Evolutionary conservation across 257 asterid species (phyloP).

Genomic region (Scutellaria barbata): DNA sequence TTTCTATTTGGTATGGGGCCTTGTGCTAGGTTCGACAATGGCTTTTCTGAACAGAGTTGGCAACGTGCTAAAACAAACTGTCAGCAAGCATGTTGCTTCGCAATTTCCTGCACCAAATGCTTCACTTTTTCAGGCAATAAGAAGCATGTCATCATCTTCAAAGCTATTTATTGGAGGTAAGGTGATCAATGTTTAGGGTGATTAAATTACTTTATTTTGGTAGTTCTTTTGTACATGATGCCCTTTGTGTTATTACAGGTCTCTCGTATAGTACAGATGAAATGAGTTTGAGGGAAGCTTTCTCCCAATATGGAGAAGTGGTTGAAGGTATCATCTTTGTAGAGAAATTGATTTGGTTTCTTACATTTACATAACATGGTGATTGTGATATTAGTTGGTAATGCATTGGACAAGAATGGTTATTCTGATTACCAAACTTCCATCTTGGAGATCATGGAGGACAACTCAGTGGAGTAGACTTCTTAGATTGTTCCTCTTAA

Average conservation of each 20-base stretch:
- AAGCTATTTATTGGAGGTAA: conserved; percentile 92
- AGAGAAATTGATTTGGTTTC: not conserved
- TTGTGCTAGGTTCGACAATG: conserved; percentile 55
- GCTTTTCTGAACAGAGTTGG: conserved; percentile 78
- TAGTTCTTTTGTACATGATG: not conserved
- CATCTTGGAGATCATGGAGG: not conserved
- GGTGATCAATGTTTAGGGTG: not conserved
- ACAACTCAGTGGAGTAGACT: not conserved
- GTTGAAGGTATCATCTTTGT: conserved; percentile 58
- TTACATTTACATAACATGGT: not conserved
- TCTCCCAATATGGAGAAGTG: conserved; percentile 77
- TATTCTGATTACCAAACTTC: conserved; percentile 3
- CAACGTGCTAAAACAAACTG: conserved; percentile 55
- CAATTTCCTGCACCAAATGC: conserved; percentile 54
- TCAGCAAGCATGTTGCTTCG: conserved; percentile 48
- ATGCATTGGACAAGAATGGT: not conserved
- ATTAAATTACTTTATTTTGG: not conserved
- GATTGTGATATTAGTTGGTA: conserved; percentile 1
- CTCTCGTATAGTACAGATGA: conserved; percentile 78
- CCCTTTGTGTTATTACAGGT: conserved; percentile 50
- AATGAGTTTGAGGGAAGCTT: conserved; percentile 65
- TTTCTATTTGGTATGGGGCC: not conserved
- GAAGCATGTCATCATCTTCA: conserved; percentile 74
- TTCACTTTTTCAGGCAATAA: conserved; percentile 68
- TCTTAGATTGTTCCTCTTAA: not conserved